A percentile compares a stretch with the other conserved stretches of the same genome.
Evolutionary conservation across 345 rosid genomes (phyloP).

Genomic region (Iberis pinnata): DNA sequence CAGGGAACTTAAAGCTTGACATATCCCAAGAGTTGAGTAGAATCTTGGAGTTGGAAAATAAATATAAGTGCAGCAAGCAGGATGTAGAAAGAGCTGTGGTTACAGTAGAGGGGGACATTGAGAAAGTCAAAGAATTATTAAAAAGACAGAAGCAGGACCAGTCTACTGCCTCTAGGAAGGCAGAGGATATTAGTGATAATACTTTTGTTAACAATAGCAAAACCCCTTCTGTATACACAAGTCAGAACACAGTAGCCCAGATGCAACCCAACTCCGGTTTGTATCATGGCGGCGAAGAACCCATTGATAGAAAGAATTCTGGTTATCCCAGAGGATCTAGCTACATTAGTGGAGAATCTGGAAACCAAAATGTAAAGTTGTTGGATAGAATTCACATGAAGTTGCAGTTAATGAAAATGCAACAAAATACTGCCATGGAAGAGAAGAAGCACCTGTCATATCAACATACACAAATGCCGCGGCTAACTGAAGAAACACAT

Average conservation of each 20-base stretch:
- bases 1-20: conserved; percentile 68
- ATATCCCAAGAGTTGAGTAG: conserved; percentile 70
- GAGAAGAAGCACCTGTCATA: conserved; percentile 52
- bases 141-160: conserved; percentile 49
- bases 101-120: conserved; percentile 72
- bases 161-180: conserved; percentile 41
- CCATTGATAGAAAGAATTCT: conserved; percentile 55
- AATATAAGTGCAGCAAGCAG: conserved; percentile 61
- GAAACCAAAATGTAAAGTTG: conserved; percentile 39
- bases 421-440: conserved; percentile 34
- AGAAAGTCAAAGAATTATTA: conserved; percentile 57
- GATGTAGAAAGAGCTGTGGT: conserved; percentile 82
- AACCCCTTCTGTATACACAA: conserved; percentile 22
- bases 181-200: conserved; percentile 54
- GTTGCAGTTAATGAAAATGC: conserved; percentile 55
- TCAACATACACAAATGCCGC: conserved; percentile 45
- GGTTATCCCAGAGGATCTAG: conserved; percentile 46
- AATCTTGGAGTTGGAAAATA: conserved; percentile 59
- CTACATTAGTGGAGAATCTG: conserved; percentile 32
- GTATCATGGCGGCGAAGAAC: conserved; percentile 38
- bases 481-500: conserved; percentile 46
- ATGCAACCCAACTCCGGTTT: conserved; percentile 39
- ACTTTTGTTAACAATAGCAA: conserved; percentile 32
- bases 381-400: conserved; percentile 50
- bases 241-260: conserved; percentile 39